Evolutionary conservation across 2,329 filamentous ascomycete genomes (phyloP).

Genomic region (Ophiosphaerella korrae): DNA sequence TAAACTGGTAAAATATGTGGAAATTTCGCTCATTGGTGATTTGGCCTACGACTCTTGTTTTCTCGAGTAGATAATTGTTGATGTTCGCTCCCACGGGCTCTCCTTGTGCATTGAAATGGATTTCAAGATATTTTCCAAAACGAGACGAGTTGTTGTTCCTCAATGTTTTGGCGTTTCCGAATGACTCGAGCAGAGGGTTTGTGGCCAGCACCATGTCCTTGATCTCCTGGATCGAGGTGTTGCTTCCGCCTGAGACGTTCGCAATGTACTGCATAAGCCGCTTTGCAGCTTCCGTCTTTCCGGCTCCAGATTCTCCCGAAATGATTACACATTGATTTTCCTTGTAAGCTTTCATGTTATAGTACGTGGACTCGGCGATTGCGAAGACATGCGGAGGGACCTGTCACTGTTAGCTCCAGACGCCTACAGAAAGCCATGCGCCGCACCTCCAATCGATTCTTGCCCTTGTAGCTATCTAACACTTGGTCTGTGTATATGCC

Average conservation of each 20-base stretch:
- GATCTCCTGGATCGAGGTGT: constrained; percentile 90
- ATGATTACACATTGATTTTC: constrained; percentile 99
- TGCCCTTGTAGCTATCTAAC: constrained; percentile 90
- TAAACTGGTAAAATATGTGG: constrained; percentile 99
- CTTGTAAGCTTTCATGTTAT: constrained; percentile 99
- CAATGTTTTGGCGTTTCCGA: constrained; percentile 97
- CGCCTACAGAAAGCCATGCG: background rate
- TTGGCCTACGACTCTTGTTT: constrained; percentile 92
- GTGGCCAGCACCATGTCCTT: constrained; percentile 99
- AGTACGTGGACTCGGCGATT: constrained; percentile 94
- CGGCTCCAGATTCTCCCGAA: constrained; percentile 95
- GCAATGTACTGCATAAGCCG: constrained; percentile 99
- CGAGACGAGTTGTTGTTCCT: constrained; percentile 98
- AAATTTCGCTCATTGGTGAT: constrained; percentile 97
- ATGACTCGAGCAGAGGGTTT: constrained; percentile 94
- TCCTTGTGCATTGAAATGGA: constrained; percentile 90
- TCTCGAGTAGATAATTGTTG: constrained; percentile 96
- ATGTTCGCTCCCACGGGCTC: constrained; percentile 97
- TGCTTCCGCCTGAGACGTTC: constrained; percentile 84
- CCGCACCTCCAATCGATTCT: constrained; percentile 82
- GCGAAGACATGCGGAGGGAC: constrained; percentile 96
- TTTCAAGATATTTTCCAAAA: constrained; percentile 97
- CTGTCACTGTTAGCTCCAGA: constrained; percentile 32
- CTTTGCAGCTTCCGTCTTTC: constrained; percentile 98
- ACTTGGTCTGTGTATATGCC: constrained; percentile 97